These are phyloP conservation scores for Cercophora scortea DNA, from an alignment of 495 filamentous ascomycete genomes.

Conservation along the genomic window DNA sequence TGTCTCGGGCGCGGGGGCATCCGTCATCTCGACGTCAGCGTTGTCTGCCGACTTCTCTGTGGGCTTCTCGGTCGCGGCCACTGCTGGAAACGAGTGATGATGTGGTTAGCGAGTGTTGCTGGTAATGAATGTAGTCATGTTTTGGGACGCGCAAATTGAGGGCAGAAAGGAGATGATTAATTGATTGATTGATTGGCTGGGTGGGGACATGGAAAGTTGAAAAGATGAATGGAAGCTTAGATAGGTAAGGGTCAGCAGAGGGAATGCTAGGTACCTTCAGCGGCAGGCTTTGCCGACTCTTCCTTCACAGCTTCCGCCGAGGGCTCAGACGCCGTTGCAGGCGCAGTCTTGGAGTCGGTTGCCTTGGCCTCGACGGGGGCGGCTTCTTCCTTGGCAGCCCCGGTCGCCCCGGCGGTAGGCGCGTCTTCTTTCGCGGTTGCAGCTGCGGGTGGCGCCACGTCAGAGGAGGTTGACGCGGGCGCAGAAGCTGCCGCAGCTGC, in stretches of 20 bases:
- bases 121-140: not conserved
- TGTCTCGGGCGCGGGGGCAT: slow-evolving; percentile 11
- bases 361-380: slow-evolving; percentile 14
- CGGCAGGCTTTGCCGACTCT: slow-evolving; percentile 12
- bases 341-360: slow-evolving; percentile 9
- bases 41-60: slow-evolving; percentile 19
- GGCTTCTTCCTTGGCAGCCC: slow-evolving; percentile 5
- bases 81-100: not conserved
- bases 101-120: slow-evolving; percentile 9
- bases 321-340: slow-evolving; percentile 11
- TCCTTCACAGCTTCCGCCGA: slow-evolving; percentile 3
- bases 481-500: too few relatives aligned
- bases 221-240: not conserved
- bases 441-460: not conserved
- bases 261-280: slow-evolving; percentile 7
- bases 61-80: slow-evolving; percentile 4
- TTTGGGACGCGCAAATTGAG: not conserved
- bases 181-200: not conserved
- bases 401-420: slow-evolving; percentile 2
- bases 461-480: not conserved
- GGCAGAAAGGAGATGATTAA: not conserved
- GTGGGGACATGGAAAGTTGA: not conserved
- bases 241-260: not conserved
- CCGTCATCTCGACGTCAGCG: slow-evolving; percentile 31
- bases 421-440: slow-evolving; percentile 9